A percentile compares a stretch with the other conserved stretches of the same genome.
Evolutionary conservation across 441 rosid species (phyloP).

Genomic region (Manihot esculenta): DNA sequence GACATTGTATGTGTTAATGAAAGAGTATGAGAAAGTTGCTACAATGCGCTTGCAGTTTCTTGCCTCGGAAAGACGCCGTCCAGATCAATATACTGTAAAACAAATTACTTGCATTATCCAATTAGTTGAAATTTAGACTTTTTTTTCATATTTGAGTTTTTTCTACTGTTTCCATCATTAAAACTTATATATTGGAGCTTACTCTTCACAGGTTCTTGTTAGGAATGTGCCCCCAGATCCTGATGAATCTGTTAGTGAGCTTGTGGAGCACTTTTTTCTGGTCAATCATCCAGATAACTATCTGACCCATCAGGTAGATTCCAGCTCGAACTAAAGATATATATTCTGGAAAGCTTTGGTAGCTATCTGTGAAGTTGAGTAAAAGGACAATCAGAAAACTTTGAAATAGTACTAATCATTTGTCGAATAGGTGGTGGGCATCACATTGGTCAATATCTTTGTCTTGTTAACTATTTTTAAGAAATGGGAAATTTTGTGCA

Average conservation of each 20-base stretch:
- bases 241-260: conserved; percentile 90
- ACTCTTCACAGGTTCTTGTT: conserved; percentile 86
- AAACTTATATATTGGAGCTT: conserved; percentile 49
- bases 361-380: too few relatives aligned
- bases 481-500: conserved; percentile 25
- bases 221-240: conserved; percentile 97
- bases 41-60: conserved; percentile 83
- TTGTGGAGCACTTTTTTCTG: conserved; percentile 87
- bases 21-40: conserved; percentile 81
- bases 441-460: background rate
- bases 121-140: conserved; percentile 5
- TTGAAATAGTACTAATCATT: background rate
- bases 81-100: conserved; percentile 88
- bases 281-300: conserved; percentile 95
- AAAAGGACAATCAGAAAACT: background rate
- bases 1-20: conserved; percentile 72
- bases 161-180: conserved; percentile 12
- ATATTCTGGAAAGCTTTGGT: background rate
- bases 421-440: background rate
- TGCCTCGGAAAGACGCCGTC: conserved; percentile 74
- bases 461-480: background rate
- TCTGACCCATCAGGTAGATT: conserved; percentile 76
- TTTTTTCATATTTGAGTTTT: background rate
- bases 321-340: conserved; percentile 9
- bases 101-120: conserved; percentile 17